Percentiles rank a stretch among this genome's conserved stretches.
phyloP scores from a whole-genome alignment of 73 alveolate species.

The Halteria grandinella region DNA sequence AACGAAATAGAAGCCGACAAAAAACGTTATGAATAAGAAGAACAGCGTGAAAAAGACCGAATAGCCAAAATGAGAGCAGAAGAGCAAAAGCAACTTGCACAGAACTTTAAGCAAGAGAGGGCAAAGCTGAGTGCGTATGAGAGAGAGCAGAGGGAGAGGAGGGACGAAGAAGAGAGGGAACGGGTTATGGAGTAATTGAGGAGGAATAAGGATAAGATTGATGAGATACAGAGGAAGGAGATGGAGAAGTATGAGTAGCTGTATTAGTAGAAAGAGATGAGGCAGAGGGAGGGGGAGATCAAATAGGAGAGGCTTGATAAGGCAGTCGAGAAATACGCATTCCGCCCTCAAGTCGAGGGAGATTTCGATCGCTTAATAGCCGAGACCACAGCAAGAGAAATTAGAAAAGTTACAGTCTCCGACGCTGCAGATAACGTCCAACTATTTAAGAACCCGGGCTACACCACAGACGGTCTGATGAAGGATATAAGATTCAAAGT shows the following conservation, averaged over 20 bases:
- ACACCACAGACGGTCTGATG: conserved; percentile 87
- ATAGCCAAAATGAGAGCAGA: conserved; percentile 68
- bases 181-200: conserved; percentile 3
- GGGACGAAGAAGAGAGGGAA: conserved; percentile 67
- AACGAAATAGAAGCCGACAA: conserved; percentile 62
- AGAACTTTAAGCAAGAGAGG: conserved; percentile 62
- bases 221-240: conserved; percentile 76
- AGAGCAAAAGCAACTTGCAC: conserved; percentile 79
- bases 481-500: conserved; percentile 93
- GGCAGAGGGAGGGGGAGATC: conserved; percentile 54
- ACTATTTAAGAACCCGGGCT: conserved; percentile 87
- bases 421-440: conserved; percentile 91
- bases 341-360: conserved; percentile 89
- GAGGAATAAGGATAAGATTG: conserved; percentile 56
- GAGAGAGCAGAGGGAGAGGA: conserved; percentile 80
- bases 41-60: conserved; percentile 41
- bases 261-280: conserved; percentile 45
- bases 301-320: conserved; percentile 82
- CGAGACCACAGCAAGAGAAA: conserved; percentile 80
- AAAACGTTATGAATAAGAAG: conserved; percentile 47
- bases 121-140: conserved; percentile 43
- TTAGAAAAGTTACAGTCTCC: conserved; percentile 74
- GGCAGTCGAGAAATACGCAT: conserved; percentile 84
- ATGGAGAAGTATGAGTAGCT: conserved; percentile 61
- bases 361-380: conserved; percentile 83